phyloP scores from a whole-genome alignment of 2,329 filamentous ascomycete species.

The Fusarium virguliforme region DNA sequence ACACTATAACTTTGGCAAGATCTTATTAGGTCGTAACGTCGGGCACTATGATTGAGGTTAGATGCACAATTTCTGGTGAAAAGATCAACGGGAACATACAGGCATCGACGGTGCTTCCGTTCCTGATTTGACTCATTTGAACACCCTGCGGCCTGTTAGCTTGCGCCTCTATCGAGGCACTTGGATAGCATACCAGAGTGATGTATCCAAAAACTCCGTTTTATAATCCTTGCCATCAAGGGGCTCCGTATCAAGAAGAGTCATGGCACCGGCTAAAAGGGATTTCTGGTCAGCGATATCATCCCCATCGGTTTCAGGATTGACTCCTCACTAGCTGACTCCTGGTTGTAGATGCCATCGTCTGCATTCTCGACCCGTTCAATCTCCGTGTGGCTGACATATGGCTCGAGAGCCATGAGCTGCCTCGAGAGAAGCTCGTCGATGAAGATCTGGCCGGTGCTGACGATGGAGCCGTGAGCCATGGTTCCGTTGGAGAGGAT shows the following conservation, averaged over 20 bases:
- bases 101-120: slow-evolving; percentile 2
- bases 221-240: slow-evolving; percentile 3
- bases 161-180: too few relatives aligned
- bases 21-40: background rate
- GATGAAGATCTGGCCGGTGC: slow-evolving; percentile 4
- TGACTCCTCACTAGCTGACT: background rate
- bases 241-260: background rate
- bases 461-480: slow-evolving; percentile 1
- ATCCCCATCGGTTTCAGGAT: background rate
- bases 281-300: background rate
- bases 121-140: slow-evolving; percentile 4
- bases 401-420: slow-evolving; percentile 4
- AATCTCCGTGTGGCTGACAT: background rate
- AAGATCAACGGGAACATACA: background rate
- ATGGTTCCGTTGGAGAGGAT: background rate
- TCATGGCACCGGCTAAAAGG: background rate
- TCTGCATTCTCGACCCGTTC: background rate
- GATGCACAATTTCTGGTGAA: background rate
- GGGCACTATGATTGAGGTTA: background rate
- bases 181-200: background rate
- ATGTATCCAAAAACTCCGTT: background rate
- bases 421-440: slow-evolving; percentile 4
- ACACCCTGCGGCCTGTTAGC: background rate
- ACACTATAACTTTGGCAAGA: too few relatives aligned
- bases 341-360: background rate